These are phyloP conservation scores for Coleophoma crateriformis DNA, from an alignment of 2,329 filamentous ascomycete genomes.

Conservation along the genomic window DNA sequence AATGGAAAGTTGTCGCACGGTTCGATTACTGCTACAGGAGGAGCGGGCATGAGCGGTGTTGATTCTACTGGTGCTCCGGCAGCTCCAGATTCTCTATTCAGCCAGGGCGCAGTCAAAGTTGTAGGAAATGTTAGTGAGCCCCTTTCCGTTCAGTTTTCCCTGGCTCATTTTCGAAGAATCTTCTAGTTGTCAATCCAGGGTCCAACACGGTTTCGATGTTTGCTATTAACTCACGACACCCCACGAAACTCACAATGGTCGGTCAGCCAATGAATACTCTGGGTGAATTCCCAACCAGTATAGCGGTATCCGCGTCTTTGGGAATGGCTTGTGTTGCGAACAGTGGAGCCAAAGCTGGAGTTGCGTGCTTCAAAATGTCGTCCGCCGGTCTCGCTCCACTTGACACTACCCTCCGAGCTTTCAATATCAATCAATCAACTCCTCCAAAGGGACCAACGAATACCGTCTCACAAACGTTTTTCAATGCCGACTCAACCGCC, in stretches of 20 bases:
- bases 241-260: slow-evolving; percentile 37
- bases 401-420: slow-evolving; percentile 35
- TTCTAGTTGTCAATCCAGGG: slow-evolving; percentile 51
- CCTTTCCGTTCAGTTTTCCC: slow-evolving; percentile 1
- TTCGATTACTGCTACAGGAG: slow-evolving; percentile 38
- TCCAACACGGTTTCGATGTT: slow-evolving; percentile 48
- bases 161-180: slow-evolving; percentile 26
- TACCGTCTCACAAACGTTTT: slow-evolving; percentile 55
- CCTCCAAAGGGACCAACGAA: slow-evolving; percentile 53
- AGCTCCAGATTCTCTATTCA: slow-evolving; percentile 43
- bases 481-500: slow-evolving; percentile 45
- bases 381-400: slow-evolving; percentile 33
- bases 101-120: slow-evolving; percentile 44
- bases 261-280: slow-evolving; percentile 37
- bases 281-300: slow-evolving; percentile 47
- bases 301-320: slow-evolving; percentile 39
- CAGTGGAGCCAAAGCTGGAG: slow-evolving; percentile 36
- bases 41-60: slow-evolving; percentile 37
- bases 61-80: slow-evolving; percentile 32
- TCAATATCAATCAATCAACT: slow-evolving; percentile 48
- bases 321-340: slow-evolving; percentile 40
- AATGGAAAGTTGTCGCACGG: slow-evolving; percentile 42
- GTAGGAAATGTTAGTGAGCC: slow-evolving; percentile 39
- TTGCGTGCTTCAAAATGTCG: slow-evolving; percentile 38
- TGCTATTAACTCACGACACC: slow-evolving; percentile 32